Conservation (phyloP, 2,329 filamentous ascomycete genomes). For the Lachnellula cervina region DNA sequence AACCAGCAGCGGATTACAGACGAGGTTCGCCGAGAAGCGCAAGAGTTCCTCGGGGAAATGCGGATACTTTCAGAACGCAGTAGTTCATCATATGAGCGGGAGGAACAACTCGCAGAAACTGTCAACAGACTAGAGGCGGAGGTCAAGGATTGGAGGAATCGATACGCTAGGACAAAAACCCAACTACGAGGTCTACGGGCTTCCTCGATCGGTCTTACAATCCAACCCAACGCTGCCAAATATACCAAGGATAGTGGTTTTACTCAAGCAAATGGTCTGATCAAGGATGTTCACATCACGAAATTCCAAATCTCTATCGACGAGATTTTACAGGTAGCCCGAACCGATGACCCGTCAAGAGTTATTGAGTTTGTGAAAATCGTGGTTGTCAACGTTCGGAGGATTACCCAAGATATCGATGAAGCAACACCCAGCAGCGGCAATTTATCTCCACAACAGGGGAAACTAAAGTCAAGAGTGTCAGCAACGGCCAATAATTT, state of each 20-base stretch:
- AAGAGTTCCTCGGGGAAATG: constrained; percentile 85
- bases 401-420: constrained; percentile 78
- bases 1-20: constrained; percentile 81
- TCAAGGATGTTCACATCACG: constrained; percentile 89
- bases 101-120: constrained; percentile 70
- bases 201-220: constrained; percentile 68
- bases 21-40: constrained; percentile 79
- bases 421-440: constrained; percentile 48
- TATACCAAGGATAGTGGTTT: constrained; percentile 63
- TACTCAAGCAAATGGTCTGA: constrained; percentile 65
- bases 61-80: constrained; percentile 76
- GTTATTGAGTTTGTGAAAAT: constrained; percentile 83
- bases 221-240: constrained; percentile 65
- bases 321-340: constrained; percentile 75
- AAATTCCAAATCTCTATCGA: constrained; percentile 94
- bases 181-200: constrained; percentile 77
- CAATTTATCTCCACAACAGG: constrained; percentile 51
- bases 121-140: constrained; percentile 76
- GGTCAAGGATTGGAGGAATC: constrained; percentile 82
- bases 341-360: constrained; percentile 65
- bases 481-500: constrained; percentile 94
- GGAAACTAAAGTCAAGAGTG: constrained; percentile 72
- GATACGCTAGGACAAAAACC: constrained; percentile 83
- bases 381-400: constrained; percentile 75
- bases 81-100: constrained; percentile 71